Percentiles rank a stretch among this genome's conserved stretches.
Evolutionary conservation across 495 filamentous ascomycete genomes (phyloP).

Genomic region (Lasiosphaeria hispida): DNA sequence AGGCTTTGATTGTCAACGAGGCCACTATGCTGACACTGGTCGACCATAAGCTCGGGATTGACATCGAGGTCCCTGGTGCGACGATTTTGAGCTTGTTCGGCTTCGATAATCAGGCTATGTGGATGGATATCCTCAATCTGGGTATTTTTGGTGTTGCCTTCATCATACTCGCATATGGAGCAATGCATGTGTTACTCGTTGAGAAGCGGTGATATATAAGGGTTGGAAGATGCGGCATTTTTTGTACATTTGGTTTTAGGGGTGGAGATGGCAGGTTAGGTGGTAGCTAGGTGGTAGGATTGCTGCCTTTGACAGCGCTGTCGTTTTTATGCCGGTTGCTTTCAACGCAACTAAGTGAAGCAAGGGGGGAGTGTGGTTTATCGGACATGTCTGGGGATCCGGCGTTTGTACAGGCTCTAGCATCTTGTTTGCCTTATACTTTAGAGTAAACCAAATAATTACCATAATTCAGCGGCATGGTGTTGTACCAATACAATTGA

Average conservation of each 20-base stretch:
- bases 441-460: too few species aligned
- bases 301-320: not conserved
- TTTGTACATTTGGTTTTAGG: conserved; percentile 1
- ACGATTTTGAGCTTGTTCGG: conserved; percentile 93
- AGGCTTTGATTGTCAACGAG: conserved; percentile 96
- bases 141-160: conserved; percentile 80
- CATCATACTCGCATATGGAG: conserved; percentile 81
- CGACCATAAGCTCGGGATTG: conserved; percentile 90
- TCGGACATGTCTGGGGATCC: not conserved
- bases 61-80: conserved; percentile 93
- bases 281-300: too few species aligned
- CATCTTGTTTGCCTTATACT: conserved; percentile 4
- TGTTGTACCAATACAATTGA: not conserved
- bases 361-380: too few species aligned
- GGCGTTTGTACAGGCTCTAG: conserved; percentile 7
- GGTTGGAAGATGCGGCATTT: conserved; percentile 7
- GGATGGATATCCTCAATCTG: conserved; percentile 79
- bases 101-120: conserved; percentile 79
- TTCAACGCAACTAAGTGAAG: not conserved
- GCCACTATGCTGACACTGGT: conserved; percentile 85
- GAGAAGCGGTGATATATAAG: conserved; percentile 61
- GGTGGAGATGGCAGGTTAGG: too few species aligned
- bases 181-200: conserved; percentile 91
- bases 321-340: conserved; percentile 11
- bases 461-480: too few species aligned